Percentiles rank a stretch among this genome's conserved stretches.
phyloP scores from a whole-genome alignment of 2,329 filamentous ascomycete genomes.

The Colletotrichum sp. region DNA sequence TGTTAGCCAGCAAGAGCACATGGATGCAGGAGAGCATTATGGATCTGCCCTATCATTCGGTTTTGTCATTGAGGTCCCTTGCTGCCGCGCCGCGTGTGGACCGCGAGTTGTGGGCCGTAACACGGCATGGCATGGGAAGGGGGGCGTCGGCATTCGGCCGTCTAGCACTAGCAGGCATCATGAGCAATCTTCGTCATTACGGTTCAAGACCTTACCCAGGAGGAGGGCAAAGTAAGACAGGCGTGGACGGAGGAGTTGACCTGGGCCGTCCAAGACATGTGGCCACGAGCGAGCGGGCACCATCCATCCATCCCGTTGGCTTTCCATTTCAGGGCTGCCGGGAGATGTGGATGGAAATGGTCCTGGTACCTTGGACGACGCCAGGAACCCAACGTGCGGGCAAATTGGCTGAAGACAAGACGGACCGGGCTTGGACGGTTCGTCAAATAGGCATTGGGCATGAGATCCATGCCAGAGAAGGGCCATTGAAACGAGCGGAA shows the following conservation, averaged over 20 bases:
- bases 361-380: not conserved
- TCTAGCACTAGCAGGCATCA: not conserved
- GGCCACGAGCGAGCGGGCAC: not conserved
- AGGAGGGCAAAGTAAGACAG: not conserved
- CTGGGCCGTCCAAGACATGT: constrained; percentile 1
- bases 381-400: not conserved
- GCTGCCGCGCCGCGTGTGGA: not conserved
- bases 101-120: not conserved
- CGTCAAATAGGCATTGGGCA: not conserved
- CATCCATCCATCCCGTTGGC: not conserved
- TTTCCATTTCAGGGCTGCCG: not conserved
- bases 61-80: not conserved
- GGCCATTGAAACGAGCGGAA: not conserved
- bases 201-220: not conserved
- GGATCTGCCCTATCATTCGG: not conserved
- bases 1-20: not conserved
- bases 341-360: not conserved
- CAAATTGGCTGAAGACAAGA: not conserved
- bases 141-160: constrained; percentile 1
- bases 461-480: not conserved
- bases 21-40: not conserved
- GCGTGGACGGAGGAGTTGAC: not conserved
- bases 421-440: not conserved
- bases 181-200: constrained; percentile 1
- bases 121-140: not conserved